These are phyloP conservation scores for Phoma sp. DNA, from an alignment of 2,329 filamentous ascomycete species.

Conservation along the genomic window DNA sequence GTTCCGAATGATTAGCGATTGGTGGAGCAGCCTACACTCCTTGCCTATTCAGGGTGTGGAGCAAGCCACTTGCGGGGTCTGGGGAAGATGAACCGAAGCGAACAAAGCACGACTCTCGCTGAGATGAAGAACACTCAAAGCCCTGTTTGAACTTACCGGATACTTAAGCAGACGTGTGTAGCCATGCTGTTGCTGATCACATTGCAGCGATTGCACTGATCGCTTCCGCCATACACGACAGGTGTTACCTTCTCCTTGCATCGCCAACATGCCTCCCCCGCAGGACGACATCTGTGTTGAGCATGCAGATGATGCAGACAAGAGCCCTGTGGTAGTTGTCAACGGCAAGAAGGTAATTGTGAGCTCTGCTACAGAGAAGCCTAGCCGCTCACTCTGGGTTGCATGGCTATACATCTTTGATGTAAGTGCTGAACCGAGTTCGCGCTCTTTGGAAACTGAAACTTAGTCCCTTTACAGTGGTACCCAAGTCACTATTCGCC, in stretches of 20 bases:
- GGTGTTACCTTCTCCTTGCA: neutral
- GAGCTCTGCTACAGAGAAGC: conserved; percentile 29
- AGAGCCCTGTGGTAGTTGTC: conserved; percentile 15
- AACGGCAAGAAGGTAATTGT: conserved; percentile 25
- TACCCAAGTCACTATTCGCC: conserved; percentile 30
- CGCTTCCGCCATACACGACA: neutral
- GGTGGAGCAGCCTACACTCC: conserved; percentile 1
- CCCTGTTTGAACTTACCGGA: neutral
- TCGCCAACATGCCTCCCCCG: conserved; percentile 3
- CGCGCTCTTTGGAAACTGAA: neutral
- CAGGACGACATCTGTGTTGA: conserved; percentile 10
- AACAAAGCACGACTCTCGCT: conserved; percentile 3
- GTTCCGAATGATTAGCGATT: conserved; percentile 16
- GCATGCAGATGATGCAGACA: neutral
- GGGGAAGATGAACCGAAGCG: conserved; percentile 14
- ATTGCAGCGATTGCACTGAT: neutral
- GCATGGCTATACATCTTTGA: conserved; percentile 32
- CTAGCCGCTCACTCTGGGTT: conserved; percentile 16
- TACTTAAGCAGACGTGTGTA: conserved; percentile 5
- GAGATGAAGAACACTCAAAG: neutral
- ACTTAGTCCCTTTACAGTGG: conserved; percentile 13
- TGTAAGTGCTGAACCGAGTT: neutral
- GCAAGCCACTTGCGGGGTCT: conserved; percentile 13
- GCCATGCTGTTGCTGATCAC: neutral
- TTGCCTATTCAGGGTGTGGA: conserved; percentile 6